Evolutionary conservation across 73 alveolate species (phyloP).

Genomic region (Uronychia binucleata): DNA sequence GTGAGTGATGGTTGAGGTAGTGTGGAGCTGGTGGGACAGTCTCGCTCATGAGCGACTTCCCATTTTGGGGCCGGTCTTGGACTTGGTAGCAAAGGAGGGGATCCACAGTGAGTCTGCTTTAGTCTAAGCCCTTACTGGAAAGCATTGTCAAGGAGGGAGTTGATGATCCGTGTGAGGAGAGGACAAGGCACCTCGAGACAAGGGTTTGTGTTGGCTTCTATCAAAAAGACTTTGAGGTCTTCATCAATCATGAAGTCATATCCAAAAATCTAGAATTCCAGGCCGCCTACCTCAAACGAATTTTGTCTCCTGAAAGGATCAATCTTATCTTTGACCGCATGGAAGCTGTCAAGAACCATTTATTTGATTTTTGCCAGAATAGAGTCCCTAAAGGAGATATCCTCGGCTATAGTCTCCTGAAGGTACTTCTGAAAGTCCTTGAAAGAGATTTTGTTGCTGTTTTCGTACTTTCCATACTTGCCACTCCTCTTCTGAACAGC

Average conservation of each 20-base stretch:
- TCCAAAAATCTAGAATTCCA: slow-evolving; percentile 53
- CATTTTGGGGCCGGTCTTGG: too few relatives aligned
- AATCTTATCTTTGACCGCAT: slow-evolving; percentile 66
- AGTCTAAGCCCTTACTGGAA: slow-evolving; percentile 69
- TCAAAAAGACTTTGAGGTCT: slow-evolving; percentile 64
- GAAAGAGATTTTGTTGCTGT: slow-evolving; percentile 79
- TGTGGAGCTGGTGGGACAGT: too few relatives aligned
- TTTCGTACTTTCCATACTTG: slow-evolving; percentile 83
- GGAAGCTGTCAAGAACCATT: slow-evolving; percentile 67
- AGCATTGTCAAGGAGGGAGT: slow-evolving; percentile 74
- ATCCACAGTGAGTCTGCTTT: neutral
- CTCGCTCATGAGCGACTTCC: too few relatives aligned
- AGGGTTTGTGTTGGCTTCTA: slow-evolving; percentile 83
- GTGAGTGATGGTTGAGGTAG: too few relatives aligned
- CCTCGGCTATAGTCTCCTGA: slow-evolving; percentile 34
- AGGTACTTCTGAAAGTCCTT: slow-evolving; percentile 75
- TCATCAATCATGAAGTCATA: slow-evolving; percentile 83
- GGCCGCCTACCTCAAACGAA: slow-evolving; percentile 53
- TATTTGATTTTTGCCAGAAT: slow-evolving; percentile 65
- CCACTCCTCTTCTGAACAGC: slow-evolving; percentile 78
- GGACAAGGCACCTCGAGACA: slow-evolving; percentile 79
- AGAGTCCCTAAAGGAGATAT: slow-evolving; percentile 64
- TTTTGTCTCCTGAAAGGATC: slow-evolving; percentile 65
- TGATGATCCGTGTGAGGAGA: slow-evolving; percentile 63
- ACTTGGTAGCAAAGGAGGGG: too few relatives aligned